Conservation (phyloP, 805 yeast species). For the Metschnikowia baotianmanensis region DNA sequence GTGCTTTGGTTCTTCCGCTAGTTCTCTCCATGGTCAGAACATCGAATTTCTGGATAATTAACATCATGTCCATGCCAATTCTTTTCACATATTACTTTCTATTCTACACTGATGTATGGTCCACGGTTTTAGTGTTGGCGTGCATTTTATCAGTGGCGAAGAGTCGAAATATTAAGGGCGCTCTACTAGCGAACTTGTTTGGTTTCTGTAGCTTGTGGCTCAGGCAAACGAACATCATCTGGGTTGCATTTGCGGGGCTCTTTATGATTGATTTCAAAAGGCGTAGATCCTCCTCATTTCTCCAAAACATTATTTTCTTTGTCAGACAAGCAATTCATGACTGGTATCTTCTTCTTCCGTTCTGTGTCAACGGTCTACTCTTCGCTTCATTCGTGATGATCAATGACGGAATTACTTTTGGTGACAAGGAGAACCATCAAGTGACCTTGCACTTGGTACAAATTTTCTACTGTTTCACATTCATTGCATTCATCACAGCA, state of each 20-base stretch:
- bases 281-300: neutral
- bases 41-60: constrained; percentile 25
- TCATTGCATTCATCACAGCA: constrained; percentile 60
- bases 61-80: constrained; percentile 58
- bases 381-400: constrained; percentile 57
- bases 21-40: constrained; percentile 31
- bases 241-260: constrained; percentile 67
- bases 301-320: constrained; percentile 1
- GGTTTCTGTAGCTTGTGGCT: constrained; percentile 67
- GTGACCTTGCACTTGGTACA: constrained; percentile 75
- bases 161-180: constrained; percentile 20
- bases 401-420: constrained; percentile 87
- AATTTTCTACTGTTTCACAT: constrained; percentile 70
- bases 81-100: constrained; percentile 69
- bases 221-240: constrained; percentile 88
- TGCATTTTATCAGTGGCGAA: constrained; percentile 48
- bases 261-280: constrained; percentile 51
- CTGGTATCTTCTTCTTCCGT: constrained; percentile 46
- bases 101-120: constrained; percentile 94
- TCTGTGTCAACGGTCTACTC: constrained; percentile 44
- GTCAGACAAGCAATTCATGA: constrained; percentile 14
- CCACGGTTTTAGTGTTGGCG: constrained; percentile 63
- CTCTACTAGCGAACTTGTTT: constrained; percentile 47
- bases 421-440: constrained; percentile 85
- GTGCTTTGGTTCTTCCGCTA: constrained; percentile 50